A percentile compares a stretch with the other conserved stretches of the same genome.
Evolutionary conservation across 495 filamentous ascomycete genomes (phyloP).

Genomic region (Physcia stellaris): DNA sequence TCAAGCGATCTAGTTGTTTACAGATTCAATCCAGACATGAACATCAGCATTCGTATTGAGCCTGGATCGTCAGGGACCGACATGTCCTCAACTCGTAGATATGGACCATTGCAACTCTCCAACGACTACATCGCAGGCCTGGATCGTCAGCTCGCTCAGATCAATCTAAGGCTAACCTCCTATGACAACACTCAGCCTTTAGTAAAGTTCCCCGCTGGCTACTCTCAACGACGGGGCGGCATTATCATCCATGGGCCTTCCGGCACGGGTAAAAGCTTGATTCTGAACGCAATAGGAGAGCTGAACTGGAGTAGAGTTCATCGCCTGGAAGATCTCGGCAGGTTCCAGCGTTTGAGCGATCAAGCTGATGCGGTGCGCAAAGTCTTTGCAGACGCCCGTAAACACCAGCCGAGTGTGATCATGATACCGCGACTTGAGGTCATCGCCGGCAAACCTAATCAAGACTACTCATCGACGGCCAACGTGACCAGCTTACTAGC

Average conservation of each 20-base stretch:
- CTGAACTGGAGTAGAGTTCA: constrained; percentile 57
- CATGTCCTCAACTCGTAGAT: neutral
- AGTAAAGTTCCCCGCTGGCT: constrained; percentile 29
- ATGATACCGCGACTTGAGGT: constrained; percentile 71
- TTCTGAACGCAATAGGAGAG: constrained; percentile 52
- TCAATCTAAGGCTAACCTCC: constrained; percentile 27
- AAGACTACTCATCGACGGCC: constrained; percentile 22
- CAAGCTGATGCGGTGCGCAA: constrained; percentile 44
- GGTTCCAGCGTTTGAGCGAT: constrained; percentile 27
- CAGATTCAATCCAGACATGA: constrained; percentile 25
- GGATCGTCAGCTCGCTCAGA: constrained; percentile 21
- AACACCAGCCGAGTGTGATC: constrained; percentile 64
- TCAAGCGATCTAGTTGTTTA: constrained; percentile 18
- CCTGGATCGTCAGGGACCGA: constrained; percentile 8
- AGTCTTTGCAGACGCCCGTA: constrained; percentile 56
- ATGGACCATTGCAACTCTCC: constrained; percentile 17
- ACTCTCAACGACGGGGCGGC: constrained; percentile 34
- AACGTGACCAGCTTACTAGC: constrained; percentile 26
- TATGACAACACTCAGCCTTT: constrained; percentile 30
- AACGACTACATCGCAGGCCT: neutral
- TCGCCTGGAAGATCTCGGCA: constrained; percentile 41
- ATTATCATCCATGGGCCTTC: constrained; percentile 71
- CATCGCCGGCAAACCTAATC: constrained; percentile 45
- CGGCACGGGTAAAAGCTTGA: constrained; percentile 67
- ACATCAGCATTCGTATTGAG: constrained; percentile 22